Evolutionary conservation across 352 stramenopile genomes (phyloP), one percentile per base, ranked within the genome.

Genomic region (Globisporangium alternatum): DNA sequence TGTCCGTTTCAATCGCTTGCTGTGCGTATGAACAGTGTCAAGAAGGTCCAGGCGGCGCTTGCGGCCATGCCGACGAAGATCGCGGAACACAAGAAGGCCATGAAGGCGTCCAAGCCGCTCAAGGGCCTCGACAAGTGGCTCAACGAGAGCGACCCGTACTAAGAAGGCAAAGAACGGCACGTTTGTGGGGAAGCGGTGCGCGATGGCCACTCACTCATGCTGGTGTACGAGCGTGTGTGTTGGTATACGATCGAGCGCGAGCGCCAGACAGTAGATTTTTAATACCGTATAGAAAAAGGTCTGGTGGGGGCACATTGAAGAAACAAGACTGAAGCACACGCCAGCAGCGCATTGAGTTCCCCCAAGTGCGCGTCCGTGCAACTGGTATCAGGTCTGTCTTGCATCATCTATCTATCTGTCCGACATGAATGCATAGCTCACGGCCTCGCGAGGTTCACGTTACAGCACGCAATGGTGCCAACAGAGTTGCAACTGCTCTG

Each of bases 111-210:
- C 57, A 96, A 96, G 73, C 87, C 87, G 17, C 77, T 96, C 66
- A 90, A 91, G 74, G 87, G 87, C 33, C 76, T 96, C 28, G 85
- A 96, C 67, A 93, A 94, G 74, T 96, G 87, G 87, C 79, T 96
- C 45, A 93, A 89, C 69, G 87, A 96, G 71, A 81, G 54, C 65
- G 80, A 92, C 63, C 77, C 78, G 56, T 95, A 93, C 75, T 94
- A 90, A 57, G 28, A 13, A 19, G 19, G 25, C 17, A n/a, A 54
- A 55, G 22, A 55, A n/a, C 31, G 41, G 21, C 17, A 17, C 17
- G 41, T 45, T 45, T 41, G 35, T 41, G 35, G 35, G 12, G 19
- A 60, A 9, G 28, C 22, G 5, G 41, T 47, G 41, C 41, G 41
- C 41, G 15, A 47, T 47, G 41, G 41, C 17, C 41, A n/a, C 41